These are phyloP conservation scores for Penicillium freii DNA, from an alignment of 2,329 filamentous ascomycete genomes.

Conservation along the genomic window DNA sequence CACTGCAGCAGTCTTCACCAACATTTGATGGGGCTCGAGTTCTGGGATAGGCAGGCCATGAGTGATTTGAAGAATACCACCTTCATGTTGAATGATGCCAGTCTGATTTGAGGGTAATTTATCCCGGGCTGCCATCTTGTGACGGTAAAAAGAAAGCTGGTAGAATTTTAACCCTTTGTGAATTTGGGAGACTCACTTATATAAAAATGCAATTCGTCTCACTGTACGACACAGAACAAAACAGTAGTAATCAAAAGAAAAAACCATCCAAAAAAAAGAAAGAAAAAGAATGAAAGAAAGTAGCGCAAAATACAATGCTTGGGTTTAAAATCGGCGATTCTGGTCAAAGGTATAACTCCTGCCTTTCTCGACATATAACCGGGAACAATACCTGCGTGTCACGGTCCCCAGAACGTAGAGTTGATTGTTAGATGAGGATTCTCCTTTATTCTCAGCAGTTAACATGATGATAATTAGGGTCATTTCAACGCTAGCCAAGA, in stretches of 20 bases:
- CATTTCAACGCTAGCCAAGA: neutral
- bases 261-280: too few relatives aligned
- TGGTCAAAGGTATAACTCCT: neutral
- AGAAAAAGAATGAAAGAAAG: too few relatives aligned
- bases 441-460: neutral
- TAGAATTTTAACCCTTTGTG: neutral
- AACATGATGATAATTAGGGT: neutral
- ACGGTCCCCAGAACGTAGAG: too few relatives aligned
- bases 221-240: neutral
- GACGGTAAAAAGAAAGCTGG: neutral
- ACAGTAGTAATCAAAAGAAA: neutral
- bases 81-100: constrained; percentile 21
- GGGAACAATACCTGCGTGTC: too few relatives aligned
- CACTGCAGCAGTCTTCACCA: constrained; percentile 31
- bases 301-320: too few relatives aligned
- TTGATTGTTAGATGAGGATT: too few relatives aligned
- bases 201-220: neutral
- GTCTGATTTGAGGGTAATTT: constrained; percentile 14
- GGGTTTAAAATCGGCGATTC: neutral
- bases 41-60: constrained; percentile 15
- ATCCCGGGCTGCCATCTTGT: neutral
- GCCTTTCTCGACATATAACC: neutral
- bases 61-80: constrained; percentile 16
- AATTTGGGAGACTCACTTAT: neutral
- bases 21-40: constrained; percentile 16